A percentile compares a stretch with the other conserved stretches of the same genome.
Evolutionary conservation across 495 filamentous ascomycete species (phyloP).

Genomic region (Aspergillus cavernicola): DNA sequence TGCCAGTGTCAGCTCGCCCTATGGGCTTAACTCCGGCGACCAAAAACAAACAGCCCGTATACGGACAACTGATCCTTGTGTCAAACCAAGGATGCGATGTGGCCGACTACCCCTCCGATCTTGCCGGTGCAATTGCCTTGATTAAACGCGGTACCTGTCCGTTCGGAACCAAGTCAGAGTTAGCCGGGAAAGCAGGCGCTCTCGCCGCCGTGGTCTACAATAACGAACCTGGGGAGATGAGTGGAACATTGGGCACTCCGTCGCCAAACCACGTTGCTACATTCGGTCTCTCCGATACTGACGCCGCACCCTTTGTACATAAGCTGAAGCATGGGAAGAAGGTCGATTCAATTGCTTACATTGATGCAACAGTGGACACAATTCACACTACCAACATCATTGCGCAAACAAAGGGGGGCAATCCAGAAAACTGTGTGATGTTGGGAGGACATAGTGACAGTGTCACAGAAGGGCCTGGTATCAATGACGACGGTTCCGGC

Average conservation of each 20-base stretch:
- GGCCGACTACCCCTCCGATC: constrained; percentile 42
- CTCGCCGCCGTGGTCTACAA: constrained; percentile 61
- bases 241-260: constrained; percentile 52
- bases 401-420: constrained; percentile 57
- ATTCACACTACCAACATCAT: constrained; percentile 58
- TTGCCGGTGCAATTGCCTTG: constrained; percentile 51
- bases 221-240: constrained; percentile 42
- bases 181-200: constrained; percentile 55
- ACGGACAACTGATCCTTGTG: constrained; percentile 17
- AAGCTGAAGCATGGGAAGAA: constrained; percentile 43
- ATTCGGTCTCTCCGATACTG: constrained; percentile 50
- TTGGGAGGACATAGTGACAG: constrained; percentile 66
- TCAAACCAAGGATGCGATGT: constrained; percentile 51
- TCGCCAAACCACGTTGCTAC: constrained; percentile 53
- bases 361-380: constrained; percentile 44
- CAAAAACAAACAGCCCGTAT: constrained; percentile 46
- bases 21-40: constrained; percentile 62
- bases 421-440: constrained; percentile 58
- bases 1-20: constrained; percentile 47
- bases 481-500: constrained; percentile 67
- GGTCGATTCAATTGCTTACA: constrained; percentile 51
- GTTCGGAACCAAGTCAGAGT: constrained; percentile 56
- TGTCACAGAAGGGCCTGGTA: constrained; percentile 55
- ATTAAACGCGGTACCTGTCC: constrained; percentile 55
- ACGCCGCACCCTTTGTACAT: constrained; percentile 45